Evolutionary conservation across 2,329 filamentous ascomycete genomes (phyloP).

Genomic region (Leptoxyphium fumago): DNA sequence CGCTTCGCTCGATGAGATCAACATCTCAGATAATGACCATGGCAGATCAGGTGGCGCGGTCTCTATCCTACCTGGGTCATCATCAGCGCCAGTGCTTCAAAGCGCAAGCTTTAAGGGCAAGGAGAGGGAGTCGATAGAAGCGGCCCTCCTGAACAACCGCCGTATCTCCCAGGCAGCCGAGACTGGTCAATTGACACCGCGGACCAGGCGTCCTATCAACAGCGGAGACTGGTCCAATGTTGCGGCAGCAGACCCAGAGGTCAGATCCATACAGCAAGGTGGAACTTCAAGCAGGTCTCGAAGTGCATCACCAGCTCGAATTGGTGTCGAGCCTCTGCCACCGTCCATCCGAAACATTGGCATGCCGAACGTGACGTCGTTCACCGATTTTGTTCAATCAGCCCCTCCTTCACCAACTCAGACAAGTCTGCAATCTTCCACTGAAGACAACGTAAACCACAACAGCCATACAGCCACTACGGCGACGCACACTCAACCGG

Average conservation of each 20-base stretch:
- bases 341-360: constrained; percentile 13
- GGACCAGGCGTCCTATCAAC: constrained; percentile 7
- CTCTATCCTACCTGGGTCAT: constrained; percentile 6
- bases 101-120: constrained; percentile 2
- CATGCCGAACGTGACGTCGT: constrained; percentile 18
- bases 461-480: neutral
- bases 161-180: constrained; percentile 36
- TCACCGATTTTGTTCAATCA: constrained; percentile 17
- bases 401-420: constrained; percentile 10
- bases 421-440: constrained; percentile 2
- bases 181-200: constrained; percentile 30
- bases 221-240: constrained; percentile 5
- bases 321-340: constrained; percentile 12
- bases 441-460: constrained; percentile 1
- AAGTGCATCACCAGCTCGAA: neutral
- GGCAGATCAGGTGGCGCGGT: constrained; percentile 11
- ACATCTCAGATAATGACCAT: constrained; percentile 9
- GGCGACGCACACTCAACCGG: neutral
- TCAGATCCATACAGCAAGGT: neutral
- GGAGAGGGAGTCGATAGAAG: constrained; percentile 12
- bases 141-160: constrained; percentile 29
- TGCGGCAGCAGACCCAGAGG: constrained; percentile 1
- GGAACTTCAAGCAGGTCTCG: neutral
- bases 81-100: constrained; percentile 13
- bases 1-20: constrained; percentile 7